These are phyloP conservation scores for Solanum piurae DNA, from an alignment of 257 asterid species.

Conservation along the genomic window DNA sequence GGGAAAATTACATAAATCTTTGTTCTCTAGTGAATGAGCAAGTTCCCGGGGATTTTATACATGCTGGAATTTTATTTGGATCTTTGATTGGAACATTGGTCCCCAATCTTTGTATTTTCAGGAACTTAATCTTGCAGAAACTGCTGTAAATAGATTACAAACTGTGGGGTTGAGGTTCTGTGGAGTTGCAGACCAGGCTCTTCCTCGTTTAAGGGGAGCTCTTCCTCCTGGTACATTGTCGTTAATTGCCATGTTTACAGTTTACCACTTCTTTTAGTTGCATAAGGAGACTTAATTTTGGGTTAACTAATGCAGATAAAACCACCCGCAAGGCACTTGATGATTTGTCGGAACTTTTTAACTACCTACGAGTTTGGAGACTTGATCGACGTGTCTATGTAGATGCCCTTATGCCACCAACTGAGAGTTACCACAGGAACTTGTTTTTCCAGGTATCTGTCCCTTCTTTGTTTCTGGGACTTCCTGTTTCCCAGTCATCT, in stretches of 20 bases:
- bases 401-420: conserved; percentile 94
- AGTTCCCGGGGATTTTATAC: not conserved
- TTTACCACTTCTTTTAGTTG: not conserved
- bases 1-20: not conserved
- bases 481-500: not conserved
- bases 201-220: conserved; percentile 97
- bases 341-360: conserved; percentile 74
- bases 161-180: conserved; percentile 95
- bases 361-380: conserved; percentile 78
- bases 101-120: conserved; percentile 16
- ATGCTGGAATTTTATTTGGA: not conserved
- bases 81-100: not conserved
- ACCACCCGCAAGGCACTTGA: conserved; percentile 84
- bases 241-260: not conserved
- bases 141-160: conserved; percentile 77
- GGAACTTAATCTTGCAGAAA: conserved; percentile 92
- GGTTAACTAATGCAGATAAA: conserved; percentile 48
- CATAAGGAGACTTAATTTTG: conserved; percentile 1
- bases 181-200: conserved; percentile 82
- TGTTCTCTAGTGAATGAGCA: not conserved
- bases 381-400: conserved; percentile 49
- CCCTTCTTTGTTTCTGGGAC: not conserved
- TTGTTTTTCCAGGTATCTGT: conserved; percentile 79
- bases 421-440: conserved; percentile 71
- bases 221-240: conserved; percentile 69